A percentile compares a stretch with the other conserved stretches of the same genome.
These are phyloP conservation scores for Globisporangium takayamanum DNA, from an alignment of 352 stramenopile genomes.

Conservation along the genomic window DNA sequence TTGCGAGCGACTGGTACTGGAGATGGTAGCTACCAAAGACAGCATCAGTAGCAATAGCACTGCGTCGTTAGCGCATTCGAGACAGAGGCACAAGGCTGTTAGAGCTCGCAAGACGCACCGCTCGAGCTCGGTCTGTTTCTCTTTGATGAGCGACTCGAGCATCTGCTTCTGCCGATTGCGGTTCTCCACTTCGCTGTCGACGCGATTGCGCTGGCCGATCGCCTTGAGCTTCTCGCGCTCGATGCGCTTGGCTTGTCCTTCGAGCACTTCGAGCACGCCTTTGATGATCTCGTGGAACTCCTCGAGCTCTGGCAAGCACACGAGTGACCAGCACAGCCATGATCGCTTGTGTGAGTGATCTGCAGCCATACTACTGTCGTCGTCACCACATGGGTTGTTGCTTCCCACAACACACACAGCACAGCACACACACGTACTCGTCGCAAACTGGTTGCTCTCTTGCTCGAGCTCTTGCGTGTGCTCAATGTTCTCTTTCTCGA, in stretches of 20 bases:
- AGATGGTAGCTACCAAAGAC: conserved; percentile 50
- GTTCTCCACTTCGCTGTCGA: conserved; percentile 81
- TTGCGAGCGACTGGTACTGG: conserved; percentile 67
- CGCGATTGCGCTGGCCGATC: conserved; percentile 74
- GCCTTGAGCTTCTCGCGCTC: conserved; percentile 81
- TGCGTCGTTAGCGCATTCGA: not conserved
- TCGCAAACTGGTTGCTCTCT: conserved; percentile 80
- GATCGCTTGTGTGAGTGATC: not conserved
- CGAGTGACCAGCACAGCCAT: not conserved
- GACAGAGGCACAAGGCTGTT: not conserved
- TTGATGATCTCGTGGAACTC: conserved; percentile 83
- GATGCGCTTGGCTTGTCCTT: conserved; percentile 70
- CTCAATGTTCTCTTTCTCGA: conserved; percentile 9
- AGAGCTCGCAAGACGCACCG: conserved; percentile 22
- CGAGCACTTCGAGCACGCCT: conserved; percentile 71
- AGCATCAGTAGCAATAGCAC: conserved; percentile 3
- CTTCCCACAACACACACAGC: not conserved
- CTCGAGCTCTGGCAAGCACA: conserved; percentile 46
- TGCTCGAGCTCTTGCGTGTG: conserved; percentile 37
- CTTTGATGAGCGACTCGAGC: conserved; percentile 72
- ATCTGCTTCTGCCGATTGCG: conserved; percentile 75
- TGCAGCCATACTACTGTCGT: not conserved
- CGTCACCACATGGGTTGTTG: not conserved
- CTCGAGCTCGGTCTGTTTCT: conserved; percentile 79
- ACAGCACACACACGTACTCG: conserved; percentile 27